These are phyloP conservation scores for Nevesoporus exiguus DNA, from an alignment of 768 basidiomycete genomes.

Conservation along the genomic window DNA sequence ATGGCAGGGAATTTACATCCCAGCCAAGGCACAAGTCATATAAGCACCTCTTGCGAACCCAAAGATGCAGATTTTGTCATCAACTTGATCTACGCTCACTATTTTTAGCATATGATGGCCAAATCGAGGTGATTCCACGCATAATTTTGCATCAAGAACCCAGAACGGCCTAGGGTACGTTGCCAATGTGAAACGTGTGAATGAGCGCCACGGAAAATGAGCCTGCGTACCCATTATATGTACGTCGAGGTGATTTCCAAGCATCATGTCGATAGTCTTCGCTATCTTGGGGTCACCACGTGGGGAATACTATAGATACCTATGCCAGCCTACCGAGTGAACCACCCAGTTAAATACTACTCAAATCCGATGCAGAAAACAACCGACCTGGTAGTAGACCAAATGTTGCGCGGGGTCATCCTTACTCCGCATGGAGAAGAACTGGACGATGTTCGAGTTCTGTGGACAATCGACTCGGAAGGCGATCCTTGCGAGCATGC, in stretches of 20 bases:
- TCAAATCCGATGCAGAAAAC: neutral
- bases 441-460: conserved; percentile 70
- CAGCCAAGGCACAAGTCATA: conserved; percentile 66
- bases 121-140: conserved; percentile 13
- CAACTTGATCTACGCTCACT: conserved; percentile 48
- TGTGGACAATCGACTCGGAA: conserved; percentile 22
- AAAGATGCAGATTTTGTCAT: conserved; percentile 76
- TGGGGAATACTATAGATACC: conserved; percentile 67
- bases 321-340: conserved; percentile 53
- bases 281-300: conserved; percentile 57
- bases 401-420: conserved; percentile 57
- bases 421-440: conserved; percentile 70
- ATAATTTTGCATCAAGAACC: conserved; percentile 79
- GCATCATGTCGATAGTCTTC: conserved; percentile 55
- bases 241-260: conserved; percentile 58
- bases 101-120: neutral
- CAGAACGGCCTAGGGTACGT: conserved; percentile 56
- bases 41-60: conserved; percentile 80
- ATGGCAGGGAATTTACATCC: conserved; percentile 59
- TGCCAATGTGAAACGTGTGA: no score
- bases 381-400: conserved; percentile 68
- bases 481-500: neutral
- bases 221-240: conserved; percentile 61
- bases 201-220: neutral
- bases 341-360: neutral